phyloP scores from a whole-genome alignment of 352 stramenopile genomes.

The Phytopythium aichiense region DNA sequence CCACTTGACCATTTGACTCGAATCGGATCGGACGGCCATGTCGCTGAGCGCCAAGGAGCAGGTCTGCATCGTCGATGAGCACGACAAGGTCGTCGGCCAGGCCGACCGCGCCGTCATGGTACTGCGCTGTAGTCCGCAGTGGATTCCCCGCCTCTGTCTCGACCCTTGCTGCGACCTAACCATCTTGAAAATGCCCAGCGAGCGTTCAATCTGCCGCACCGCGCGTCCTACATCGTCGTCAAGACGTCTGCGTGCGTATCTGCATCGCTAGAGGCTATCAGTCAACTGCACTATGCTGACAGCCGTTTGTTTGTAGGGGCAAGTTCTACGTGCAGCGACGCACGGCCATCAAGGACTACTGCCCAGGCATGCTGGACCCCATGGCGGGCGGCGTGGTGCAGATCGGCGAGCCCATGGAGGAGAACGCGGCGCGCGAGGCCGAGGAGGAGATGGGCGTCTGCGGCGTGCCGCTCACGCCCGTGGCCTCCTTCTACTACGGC shows the following conservation, averaged over 20 bases:
- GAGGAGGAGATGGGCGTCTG: slow-evolving; percentile 84
- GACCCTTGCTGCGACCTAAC: too few species aligned
- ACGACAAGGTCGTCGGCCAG: slow-evolving; percentile 82
- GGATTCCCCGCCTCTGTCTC: not conserved
- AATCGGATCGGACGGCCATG: slow-evolving; percentile 10
- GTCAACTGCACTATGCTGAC: not conserved
- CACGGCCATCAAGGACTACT: slow-evolving; percentile 89
- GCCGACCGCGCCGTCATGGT: slow-evolving; percentile 81
- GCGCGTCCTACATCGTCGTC: slow-evolving; percentile 86
- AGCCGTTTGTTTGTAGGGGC: slow-evolving; percentile 31
- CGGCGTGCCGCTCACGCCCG: slow-evolving; percentile 41
- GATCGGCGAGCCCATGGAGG: slow-evolving; percentile 61
- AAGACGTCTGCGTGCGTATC: slow-evolving; percentile 55
- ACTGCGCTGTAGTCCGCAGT: not conserved
- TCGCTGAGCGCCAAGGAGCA: slow-evolving; percentile 56
- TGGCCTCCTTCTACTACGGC: slow-evolving; percentile 69
- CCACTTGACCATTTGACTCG: not conserved
- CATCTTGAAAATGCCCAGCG: slow-evolving; percentile 23
- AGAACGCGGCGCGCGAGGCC: slow-evolving; percentile 66
- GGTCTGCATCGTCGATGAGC: slow-evolving; percentile 80
- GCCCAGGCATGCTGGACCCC: slow-evolving; percentile 75
- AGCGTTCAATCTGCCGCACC: slow-evolving; percentile 73
- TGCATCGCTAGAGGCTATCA: not conserved
- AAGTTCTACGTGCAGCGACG: slow-evolving; percentile 82
- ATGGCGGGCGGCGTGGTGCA: slow-evolving; percentile 83